Percentiles rank a stretch among this genome's conserved stretches.
phyloP scores from a whole-genome alignment of 305 asterid genomes.

The Vinca major region DNA sequence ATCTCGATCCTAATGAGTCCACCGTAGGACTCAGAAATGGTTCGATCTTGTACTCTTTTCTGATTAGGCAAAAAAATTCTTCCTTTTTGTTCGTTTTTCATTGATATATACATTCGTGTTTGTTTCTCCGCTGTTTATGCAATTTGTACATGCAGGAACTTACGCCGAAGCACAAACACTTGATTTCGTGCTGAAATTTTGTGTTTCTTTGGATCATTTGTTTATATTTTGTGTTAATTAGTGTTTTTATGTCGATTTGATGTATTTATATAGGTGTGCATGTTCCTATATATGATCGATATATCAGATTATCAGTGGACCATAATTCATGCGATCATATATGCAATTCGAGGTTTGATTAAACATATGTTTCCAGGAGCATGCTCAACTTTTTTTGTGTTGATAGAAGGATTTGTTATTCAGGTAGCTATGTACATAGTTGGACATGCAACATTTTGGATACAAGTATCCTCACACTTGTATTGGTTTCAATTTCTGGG shows the following conservation, averaged over 20 bases:
- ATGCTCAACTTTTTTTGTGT: not conserved
- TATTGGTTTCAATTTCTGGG: not conserved
- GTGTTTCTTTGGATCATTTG: not conserved
- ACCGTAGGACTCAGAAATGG: conserved; percentile 19
- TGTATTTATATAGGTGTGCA: conserved; percentile 1
- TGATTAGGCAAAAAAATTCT: not conserved
- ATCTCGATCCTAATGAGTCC: conserved; percentile 13
- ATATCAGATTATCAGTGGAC: not conserved
- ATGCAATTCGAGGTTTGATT: not conserved
- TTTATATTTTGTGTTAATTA: not conserved
- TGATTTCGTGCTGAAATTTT: not conserved
- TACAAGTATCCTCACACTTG: not conserved
- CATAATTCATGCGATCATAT: not conserved
- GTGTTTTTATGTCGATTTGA: not conserved
- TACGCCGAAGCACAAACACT: too few relatives aligned
- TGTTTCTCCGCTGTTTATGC: not conserved
- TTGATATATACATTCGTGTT: not conserved
- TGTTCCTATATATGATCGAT: not conserved
- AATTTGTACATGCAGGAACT: conserved; percentile 5
- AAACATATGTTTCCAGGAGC: not conserved
- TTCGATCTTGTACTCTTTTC: not conserved
- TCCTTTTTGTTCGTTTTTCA: not conserved
- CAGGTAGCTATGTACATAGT: not conserved
- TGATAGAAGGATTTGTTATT: not conserved
- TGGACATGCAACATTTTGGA: conserved; percentile 12